Evolutionary conservation across 164 flowering plant species (phyloP).

Genomic region (Chimonanthus praecox): DNA sequence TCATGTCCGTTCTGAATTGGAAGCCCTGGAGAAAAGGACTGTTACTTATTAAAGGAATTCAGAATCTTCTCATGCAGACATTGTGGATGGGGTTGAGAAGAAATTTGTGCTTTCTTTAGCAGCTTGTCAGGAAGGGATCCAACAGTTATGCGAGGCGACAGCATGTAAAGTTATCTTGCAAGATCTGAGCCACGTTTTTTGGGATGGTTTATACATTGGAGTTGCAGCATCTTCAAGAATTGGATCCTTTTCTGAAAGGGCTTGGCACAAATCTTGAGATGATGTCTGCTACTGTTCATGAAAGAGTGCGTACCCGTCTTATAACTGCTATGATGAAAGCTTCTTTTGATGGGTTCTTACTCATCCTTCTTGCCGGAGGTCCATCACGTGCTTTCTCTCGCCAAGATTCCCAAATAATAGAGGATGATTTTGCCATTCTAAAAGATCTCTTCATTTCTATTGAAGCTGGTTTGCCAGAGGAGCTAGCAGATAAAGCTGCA

Average conservation of each 20-base stretch:
- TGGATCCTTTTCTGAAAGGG: slow-evolving; percentile 62
- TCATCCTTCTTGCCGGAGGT: slow-evolving; percentile 90
- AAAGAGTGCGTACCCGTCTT: slow-evolving; percentile 51
- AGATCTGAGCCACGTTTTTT: slow-evolving; percentile 58
- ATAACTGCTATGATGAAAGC: slow-evolving; percentile 85
- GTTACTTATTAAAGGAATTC: slow-evolving; percentile 33
- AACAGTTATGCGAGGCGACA: slow-evolving; percentile 59
- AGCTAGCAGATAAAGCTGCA: slow-evolving; percentile 58
- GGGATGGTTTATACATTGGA: slow-evolving; percentile 78
- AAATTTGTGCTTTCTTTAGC: slow-evolving; percentile 54
- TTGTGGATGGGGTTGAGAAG: slow-evolving; percentile 34
- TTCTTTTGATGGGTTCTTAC: slow-evolving; percentile 73
- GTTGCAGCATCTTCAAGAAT: slow-evolving; percentile 60
- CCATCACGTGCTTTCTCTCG: slow-evolving; percentile 58
- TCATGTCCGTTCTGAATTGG: slow-evolving; percentile 50
- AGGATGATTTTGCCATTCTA: slow-evolving; percentile 70
- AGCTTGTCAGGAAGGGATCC: slow-evolving; percentile 69
- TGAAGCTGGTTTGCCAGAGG: slow-evolving; percentile 80
- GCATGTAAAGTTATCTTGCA: slow-evolving; percentile 71
- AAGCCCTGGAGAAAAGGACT: slow-evolving; percentile 46
- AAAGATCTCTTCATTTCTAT: slow-evolving; percentile 67
- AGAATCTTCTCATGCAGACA: slow-evolving; percentile 32
- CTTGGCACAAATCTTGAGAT: slow-evolving; percentile 56
- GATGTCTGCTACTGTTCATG: slow-evolving; percentile 54
- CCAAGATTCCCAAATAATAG: slow-evolving; percentile 53